Evolutionary conservation across 129 eudicot species (phyloP).

Genomic region (Tanacetum coccineum): DNA sequence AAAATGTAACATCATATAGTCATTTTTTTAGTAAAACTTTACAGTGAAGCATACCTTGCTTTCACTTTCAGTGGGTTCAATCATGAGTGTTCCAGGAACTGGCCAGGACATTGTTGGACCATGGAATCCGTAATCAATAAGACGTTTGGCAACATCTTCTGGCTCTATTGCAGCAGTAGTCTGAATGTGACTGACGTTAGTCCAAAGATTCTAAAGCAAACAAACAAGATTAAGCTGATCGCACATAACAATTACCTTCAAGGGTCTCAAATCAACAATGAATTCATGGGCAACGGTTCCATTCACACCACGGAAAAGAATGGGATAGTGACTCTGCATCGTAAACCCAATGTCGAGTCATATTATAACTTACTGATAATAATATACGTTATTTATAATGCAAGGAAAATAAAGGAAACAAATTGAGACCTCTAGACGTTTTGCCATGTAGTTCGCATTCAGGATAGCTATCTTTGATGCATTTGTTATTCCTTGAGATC

Average conservation of each 20-base stretch:
- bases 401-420: slow-evolving; percentile 16
- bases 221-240: background rate
- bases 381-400: background rate
- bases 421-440: slow-evolving; percentile 78
- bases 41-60: slow-evolving; percentile 64
- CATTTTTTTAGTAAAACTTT: background rate
- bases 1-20: background rate
- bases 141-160: slow-evolving; percentile 96
- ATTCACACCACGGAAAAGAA: slow-evolving; percentile 98
- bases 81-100: slow-evolving; percentile 99
- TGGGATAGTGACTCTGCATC: slow-evolving; percentile 75
- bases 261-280: slow-evolving; percentile 84
- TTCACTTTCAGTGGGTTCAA: slow-evolving; percentile 98
- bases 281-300: slow-evolving; percentile 98
- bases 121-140: slow-evolving; percentile 93
- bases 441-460: slow-evolving; percentile 98
- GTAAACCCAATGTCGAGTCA: slow-evolving; percentile 8
- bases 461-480: slow-evolving; percentile 97
- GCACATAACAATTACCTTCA: slow-evolving; percentile 48
- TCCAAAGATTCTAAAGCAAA: background rate
- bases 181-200: slow-evolving; percentile 36
- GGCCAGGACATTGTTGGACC: slow-evolving; percentile 99
- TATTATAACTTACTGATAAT: background rate
- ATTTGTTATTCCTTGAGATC: slow-evolving; percentile 84
- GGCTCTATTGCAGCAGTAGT: slow-evolving; percentile 92